Conservation (phyloP, 352 stramenopile species). For the Thraustochytrium sp. region DNA sequence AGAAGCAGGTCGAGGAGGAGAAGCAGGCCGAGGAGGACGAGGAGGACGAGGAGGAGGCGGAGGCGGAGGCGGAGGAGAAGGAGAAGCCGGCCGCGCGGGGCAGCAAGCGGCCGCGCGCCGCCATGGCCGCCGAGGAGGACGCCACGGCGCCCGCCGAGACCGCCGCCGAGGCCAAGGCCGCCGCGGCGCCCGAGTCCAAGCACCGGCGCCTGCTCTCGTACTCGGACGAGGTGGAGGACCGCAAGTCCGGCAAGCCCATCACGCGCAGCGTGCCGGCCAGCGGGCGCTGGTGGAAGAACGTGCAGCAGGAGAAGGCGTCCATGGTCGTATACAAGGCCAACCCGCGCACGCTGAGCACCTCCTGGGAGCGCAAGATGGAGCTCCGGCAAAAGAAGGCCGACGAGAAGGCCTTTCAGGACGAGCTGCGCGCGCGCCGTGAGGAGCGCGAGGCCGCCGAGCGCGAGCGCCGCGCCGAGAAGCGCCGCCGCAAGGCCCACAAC, state of each 20-base stretch:
- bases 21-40: background rate
- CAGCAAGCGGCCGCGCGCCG: background rate
- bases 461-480: slow-evolving; percentile 74
- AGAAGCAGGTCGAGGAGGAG: background rate
- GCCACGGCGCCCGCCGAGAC: background rate
- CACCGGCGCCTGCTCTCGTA: background rate
- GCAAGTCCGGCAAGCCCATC: background rate
- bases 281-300: slow-evolving; percentile 15
- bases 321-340: slow-evolving; percentile 66
- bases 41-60: background rate
- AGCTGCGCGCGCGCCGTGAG: slow-evolving; percentile 67
- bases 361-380: slow-evolving; percentile 75
- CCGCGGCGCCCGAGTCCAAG: background rate
- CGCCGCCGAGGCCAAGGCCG: too few relatives aligned
- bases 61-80: background rate
- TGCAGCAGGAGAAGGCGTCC: slow-evolving; percentile 51
- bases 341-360: slow-evolving; percentile 67
- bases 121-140: background rate
- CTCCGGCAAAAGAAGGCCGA: slow-evolving; percentile 68
- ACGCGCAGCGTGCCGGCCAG: background rate
- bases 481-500: slow-evolving; percentile 72
- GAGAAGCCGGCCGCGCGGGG: background rate
- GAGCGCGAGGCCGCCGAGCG: slow-evolving; percentile 64
- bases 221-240: slow-evolving; percentile 1
- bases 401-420: slow-evolving; percentile 68